A percentile compares a stretch with the other conserved stretches of the same genome.
Evolutionary conservation across 75 land plant species (phyloP).

Genomic region (Larix kaempferi): DNA sequence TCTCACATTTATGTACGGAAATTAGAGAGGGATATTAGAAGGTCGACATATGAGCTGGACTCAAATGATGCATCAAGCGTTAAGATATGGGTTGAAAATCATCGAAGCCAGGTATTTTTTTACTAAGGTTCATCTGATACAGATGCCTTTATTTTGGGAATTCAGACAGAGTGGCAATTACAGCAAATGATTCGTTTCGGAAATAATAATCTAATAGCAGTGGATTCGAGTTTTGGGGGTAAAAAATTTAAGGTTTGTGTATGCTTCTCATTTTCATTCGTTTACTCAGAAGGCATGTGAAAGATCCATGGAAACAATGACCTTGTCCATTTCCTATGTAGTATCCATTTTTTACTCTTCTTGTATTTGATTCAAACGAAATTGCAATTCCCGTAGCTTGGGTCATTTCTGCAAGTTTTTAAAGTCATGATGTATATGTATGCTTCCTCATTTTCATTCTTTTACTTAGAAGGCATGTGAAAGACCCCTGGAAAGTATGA

Average conservation of each 20-base stretch:
- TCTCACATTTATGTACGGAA: conserved; percentile 27
- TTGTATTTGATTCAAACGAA: no score
- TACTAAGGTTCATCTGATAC: conserved; percentile 7
- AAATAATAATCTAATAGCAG: conserved; percentile 14
- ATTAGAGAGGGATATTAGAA: background rate
- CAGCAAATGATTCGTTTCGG: conserved; percentile 26
- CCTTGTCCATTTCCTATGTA: no score
- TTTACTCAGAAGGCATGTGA: no score
- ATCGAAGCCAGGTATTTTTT: background rate
- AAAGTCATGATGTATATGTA: no score
- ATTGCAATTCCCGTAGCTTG: no score
- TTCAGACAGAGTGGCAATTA: conserved; percentile 27
- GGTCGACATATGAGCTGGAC: background rate
- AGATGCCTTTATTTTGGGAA: conserved; percentile 6
- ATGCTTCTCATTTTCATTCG: background rate
- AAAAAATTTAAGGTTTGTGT: conserved; percentile 55
- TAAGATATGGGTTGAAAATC: conserved; percentile 1
- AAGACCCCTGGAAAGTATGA: no score
- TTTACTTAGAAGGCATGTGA: no score
- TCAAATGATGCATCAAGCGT: background rate
- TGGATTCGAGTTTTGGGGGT: conserved; percentile 66
- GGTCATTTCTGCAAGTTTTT: no score
- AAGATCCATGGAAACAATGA: no score
- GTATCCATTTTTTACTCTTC: no score
- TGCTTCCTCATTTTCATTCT: no score